Evolutionary conservation across 148 eudicot genomes (phyloP).

Genomic region (Drosera capensis): DNA sequence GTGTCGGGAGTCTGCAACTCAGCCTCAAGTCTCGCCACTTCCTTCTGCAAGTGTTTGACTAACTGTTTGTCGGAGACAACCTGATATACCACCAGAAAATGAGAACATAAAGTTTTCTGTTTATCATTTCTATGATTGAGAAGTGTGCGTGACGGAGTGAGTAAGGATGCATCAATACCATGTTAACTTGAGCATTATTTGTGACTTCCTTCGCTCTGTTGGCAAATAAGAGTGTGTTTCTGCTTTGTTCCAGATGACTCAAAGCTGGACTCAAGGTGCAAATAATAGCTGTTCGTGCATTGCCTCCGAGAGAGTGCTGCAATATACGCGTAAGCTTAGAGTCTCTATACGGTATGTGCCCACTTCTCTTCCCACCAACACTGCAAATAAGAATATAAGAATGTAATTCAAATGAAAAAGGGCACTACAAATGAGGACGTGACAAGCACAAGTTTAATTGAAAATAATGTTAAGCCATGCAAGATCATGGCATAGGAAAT

Average conservation of each 20-base stretch:
- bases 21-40: conserved; percentile 89
- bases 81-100: conserved; percentile 30
- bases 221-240: conserved; percentile 75
- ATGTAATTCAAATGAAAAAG: background rate
- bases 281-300: conserved; percentile 91
- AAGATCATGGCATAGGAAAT: too few relatives aligned
- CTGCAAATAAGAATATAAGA: conserved; percentile 20
- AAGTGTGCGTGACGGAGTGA: background rate
- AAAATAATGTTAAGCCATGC: too few relatives aligned
- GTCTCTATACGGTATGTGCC: conserved; percentile 84
- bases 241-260: conserved; percentile 73
- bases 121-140: too few relatives aligned
- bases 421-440: background rate
- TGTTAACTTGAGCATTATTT: conserved; percentile 85
- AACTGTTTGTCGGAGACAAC: conserved; percentile 89
- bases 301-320: conserved; percentile 91
- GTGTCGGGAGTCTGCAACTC: conserved; percentile 78
- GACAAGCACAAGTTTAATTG: background rate
- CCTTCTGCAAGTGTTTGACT: conserved; percentile 91
- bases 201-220: conserved; percentile 92
- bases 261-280: conserved; percentile 90
- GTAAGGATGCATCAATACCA: conserved; percentile 33
- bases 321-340: conserved; percentile 90
- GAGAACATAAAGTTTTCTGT: too few relatives aligned
- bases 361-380: conserved; percentile 69